Evolutionary conservation across 306 rosid species (phyloP), one percentile per base, ranked within the genome.

Genomic region (Cicer cuneatum): DNA sequence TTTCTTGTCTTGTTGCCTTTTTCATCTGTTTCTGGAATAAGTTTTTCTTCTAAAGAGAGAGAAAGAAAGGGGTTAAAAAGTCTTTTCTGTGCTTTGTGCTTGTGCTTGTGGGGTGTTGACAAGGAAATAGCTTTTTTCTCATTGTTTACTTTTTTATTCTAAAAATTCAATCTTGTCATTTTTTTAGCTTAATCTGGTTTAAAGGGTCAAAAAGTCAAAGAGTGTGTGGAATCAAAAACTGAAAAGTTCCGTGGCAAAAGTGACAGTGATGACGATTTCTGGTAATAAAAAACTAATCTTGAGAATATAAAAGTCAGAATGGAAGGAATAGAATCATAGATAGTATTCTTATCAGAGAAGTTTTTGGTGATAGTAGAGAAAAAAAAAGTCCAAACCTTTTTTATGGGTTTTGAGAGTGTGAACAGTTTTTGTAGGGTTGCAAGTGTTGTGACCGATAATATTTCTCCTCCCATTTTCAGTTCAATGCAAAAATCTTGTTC

Each of bases 21-120:
- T 70, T 47, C 76, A 45, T 81, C 74, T 78, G 61, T 67, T 40
- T 89, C 78, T 77, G 78, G 66, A 83, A 83, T 81, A 65, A 65
- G 19, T 75, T 81, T 81, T 60, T 63, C 29, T 49, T 40, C 57
- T 33, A 53, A 83, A 64, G 85, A 70, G 66, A 73, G 75, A 66
- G 29, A 70, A 61, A 40, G 69, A 46, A 12, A 12, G 51, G 42
- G 39, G 62, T 64, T 51, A 13, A 19, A 19, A 78, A 67, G 80
- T 81, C 84, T 79, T 85, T 89, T 24, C 33, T 24, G 33, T 24
- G 33, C n/a, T 24, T 24, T 24, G 29, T 24, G 29, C 1, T 24
- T 24, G 33, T 90, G 21, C n/a, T 33, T 72, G 40, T 72, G 88
- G 48, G 79, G 86, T 81, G 90, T 90, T 89, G 96, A 91, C 97